Evolutionary conservation across 1,284 basidiomycete species (phyloP).

Genomic region (Dichomitus squalens): DNA sequence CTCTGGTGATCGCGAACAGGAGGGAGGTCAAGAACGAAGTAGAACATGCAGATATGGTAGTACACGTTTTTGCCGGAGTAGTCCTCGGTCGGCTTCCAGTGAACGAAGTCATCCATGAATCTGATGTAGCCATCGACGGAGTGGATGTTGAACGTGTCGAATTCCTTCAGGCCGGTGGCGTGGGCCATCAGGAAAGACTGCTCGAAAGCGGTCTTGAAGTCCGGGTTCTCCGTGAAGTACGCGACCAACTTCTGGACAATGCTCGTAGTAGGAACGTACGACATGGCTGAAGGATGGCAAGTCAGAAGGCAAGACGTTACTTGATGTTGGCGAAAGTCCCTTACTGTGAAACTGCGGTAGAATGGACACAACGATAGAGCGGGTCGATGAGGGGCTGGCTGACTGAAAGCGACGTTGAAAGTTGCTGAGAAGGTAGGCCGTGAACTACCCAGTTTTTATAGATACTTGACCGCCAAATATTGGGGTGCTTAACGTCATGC

Average conservation of each 20-base stretch:
- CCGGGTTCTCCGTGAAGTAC: constrained; percentile 11
- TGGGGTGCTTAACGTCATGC: too few species aligned
- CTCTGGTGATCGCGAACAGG: constrained; percentile 15
- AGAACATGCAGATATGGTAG: constrained; percentile 23
- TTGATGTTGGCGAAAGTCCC: neutral
- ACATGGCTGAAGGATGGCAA: neutral
- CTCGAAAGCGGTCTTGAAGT: constrained; percentile 20
- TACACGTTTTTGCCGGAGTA: constrained; percentile 15
- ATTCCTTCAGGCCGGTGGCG: constrained; percentile 9
- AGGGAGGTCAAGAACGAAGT: constrained; percentile 20
- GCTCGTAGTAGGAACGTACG: neutral
- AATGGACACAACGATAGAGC: too few species aligned
- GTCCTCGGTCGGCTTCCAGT: constrained; percentile 21
- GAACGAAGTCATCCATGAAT: constrained; percentile 13
- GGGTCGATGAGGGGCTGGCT: too few species aligned
- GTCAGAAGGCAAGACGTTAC: neutral
- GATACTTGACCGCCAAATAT: too few species aligned
- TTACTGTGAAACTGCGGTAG: too few species aligned
- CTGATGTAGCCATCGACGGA: constrained; percentile 20
- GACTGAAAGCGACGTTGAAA: too few species aligned
- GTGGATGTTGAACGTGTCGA: constrained; percentile 17
- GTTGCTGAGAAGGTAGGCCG: too few species aligned
- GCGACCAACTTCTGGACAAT: constrained; percentile 21
- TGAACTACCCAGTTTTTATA: too few species aligned
- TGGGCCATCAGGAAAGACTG: constrained; percentile 12